Evolutionary conservation across 1,284 basidiomycete species (phyloP), one percentile per base, ranked within the genome.

Genomic region (Sanghuangporus weigelae): DNA sequence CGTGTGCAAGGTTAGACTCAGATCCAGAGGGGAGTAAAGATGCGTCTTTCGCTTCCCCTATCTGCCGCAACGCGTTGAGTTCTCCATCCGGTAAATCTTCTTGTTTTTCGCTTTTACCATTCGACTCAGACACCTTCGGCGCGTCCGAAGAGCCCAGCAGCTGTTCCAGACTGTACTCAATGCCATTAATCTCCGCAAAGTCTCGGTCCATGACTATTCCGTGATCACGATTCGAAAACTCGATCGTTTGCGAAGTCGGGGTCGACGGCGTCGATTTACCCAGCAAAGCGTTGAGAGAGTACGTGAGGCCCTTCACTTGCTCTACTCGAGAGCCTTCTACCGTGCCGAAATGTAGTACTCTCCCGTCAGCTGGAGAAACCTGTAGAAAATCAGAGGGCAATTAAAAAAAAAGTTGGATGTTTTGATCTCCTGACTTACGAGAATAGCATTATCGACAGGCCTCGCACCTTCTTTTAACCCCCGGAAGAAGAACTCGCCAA

Each of bases 241-340:
- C 71, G 49, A 80, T 67, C 5, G 75, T 73, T 7, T 78, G 72
- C 31, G 78, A 77, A 23, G 78, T 73, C 12, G 67, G 69, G 26
- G 72, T 71, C 35, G 69, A 62, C 4, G 75, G 69, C 50, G 78
- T 78, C 64, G 89, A 86, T 35, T 90, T 83, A 44, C 94, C 94
- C 8, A 98, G 86, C 0, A 99, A 81, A 0, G 96, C 95, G 68
- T 96, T 92, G 26, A 99, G 84, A 7, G 95, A 97, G 72, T 98
- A 98, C 0, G 95, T 98, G 68, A 97, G 89, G 16, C 96, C 96
- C 76, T 99, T 99, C 72, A 99, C 95, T 77, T 98, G 96, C 74
- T 98, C 96, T 50, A 99, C 93, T 36, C 87, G 86, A 50, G 89
- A 84, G 67, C 89, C 87, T 60, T 84, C 77, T 68, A 99, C 93